Percentiles rank a stretch among this genome's conserved stretches.
phyloP scores from a whole-genome alignment of 1,139 yeast species.

The Hansenula anomala region DNA sequence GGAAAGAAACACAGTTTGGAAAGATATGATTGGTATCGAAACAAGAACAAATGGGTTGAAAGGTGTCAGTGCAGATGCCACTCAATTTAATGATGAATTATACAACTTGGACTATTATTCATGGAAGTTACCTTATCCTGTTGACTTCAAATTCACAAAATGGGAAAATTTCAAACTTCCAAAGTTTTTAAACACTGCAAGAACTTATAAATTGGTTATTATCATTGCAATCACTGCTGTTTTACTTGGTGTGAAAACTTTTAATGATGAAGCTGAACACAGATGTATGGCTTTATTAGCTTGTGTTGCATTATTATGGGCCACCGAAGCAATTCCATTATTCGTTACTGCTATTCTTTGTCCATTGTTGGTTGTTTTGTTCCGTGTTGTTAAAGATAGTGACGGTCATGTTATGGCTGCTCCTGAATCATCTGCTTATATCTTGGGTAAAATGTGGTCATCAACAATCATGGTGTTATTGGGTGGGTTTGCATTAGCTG shows the following conservation, averaged over 20 bases:
- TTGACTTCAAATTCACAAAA: slow-evolving; percentile 34
- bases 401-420: slow-evolving; percentile 53
- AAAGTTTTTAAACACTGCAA: slow-evolving; percentile 33
- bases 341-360: slow-evolving; percentile 62
- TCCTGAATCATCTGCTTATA: slow-evolving; percentile 47
- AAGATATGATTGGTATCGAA: slow-evolving; percentile 63
- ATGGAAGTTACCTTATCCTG: slow-evolving; percentile 25
- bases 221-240: slow-evolving; percentile 43
- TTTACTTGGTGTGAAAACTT: slow-evolving; percentile 49
- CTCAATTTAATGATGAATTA: slow-evolving; percentile 15
- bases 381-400: slow-evolving; percentile 49
- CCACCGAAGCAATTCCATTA: slow-evolving; percentile 66
- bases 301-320: slow-evolving; percentile 71
- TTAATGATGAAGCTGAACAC: slow-evolving; percentile 53
- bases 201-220: slow-evolving; percentile 38
- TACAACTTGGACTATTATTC: slow-evolving; percentile 25
- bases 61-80: slow-evolving; percentile 19
- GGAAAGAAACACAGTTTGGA: slow-evolving; percentile 73
- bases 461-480: slow-evolving; percentile 64
- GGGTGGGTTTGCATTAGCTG: slow-evolving; percentile 74
- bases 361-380: slow-evolving; percentile 51
- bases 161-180: slow-evolving; percentile 28
- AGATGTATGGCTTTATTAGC: slow-evolving; percentile 66
- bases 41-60: slow-evolving; percentile 33
- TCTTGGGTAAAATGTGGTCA: slow-evolving; percentile 66